Conservation (phyloP, 2,329 filamentous ascomycete genomes). For the Xylariaceae sp. region DNA sequence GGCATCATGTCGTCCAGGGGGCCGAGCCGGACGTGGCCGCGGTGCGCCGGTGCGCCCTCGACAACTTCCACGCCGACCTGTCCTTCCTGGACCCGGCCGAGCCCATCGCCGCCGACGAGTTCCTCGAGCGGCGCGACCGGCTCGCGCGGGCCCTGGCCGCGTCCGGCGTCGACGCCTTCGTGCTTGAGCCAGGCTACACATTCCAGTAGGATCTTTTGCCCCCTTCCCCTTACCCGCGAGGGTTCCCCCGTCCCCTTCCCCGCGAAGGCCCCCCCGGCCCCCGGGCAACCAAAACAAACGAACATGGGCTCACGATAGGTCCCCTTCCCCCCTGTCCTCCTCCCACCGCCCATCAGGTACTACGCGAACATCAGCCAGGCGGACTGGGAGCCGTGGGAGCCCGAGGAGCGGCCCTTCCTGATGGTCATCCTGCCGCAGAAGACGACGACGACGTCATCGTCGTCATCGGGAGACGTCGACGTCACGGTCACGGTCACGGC, state of each 20-base stretch:
- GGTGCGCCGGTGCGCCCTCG: conserved; percentile 39
- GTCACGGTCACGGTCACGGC: conserved; percentile 40
- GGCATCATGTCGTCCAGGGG: not conserved
- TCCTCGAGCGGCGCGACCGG: conserved; percentile 45
- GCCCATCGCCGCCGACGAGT: conserved; percentile 43
- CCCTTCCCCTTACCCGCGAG: not conserved
- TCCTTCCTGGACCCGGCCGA: conserved; percentile 42
- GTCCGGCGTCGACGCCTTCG: conserved; percentile 48
- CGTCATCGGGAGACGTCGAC: conserved; percentile 27
- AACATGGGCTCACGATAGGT: too few species aligned
- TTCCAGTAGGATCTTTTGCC: conserved; percentile 41
- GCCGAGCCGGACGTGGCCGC: conserved; percentile 6
- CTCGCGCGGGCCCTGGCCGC: conserved; percentile 46
- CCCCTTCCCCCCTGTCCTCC: not conserved
- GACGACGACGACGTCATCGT: too few species aligned
- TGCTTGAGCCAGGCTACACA: conserved; percentile 57
- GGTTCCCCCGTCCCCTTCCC: too few species aligned
- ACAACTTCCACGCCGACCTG: conserved; percentile 40
- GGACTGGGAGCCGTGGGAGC: conserved; percentile 60
- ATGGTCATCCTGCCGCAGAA: conserved; percentile 50
- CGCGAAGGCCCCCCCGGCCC: too few species aligned
- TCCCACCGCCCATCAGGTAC: conserved; percentile 29
- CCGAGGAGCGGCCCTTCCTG: conserved; percentile 55
- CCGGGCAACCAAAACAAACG: too few species aligned
- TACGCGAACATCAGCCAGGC: conserved; percentile 54